Percentiles rank a stretch among this genome's conserved stretches.
These are phyloP conservation scores for Suhomyces sp. DNA, from an alignment of 805 yeast species.

Conservation along the genomic window DNA sequence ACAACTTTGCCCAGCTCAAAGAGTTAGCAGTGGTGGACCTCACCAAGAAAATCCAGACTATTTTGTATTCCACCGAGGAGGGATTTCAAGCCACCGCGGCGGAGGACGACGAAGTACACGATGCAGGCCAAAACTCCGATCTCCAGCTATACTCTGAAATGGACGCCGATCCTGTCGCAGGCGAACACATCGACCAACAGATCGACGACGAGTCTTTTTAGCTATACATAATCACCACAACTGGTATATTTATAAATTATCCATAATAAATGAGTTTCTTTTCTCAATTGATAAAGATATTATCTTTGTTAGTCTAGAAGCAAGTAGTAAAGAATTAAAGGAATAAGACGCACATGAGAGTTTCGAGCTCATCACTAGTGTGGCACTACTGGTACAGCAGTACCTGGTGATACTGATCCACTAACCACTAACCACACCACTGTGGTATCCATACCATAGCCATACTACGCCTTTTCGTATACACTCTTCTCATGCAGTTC, in stretches of 20 bases:
- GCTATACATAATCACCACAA: not conserved
- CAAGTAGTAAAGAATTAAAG: no score
- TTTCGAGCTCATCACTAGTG: not conserved
- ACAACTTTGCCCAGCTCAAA: conserved; percentile 41
- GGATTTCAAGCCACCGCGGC: conserved; percentile 66
- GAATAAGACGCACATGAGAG: no score
- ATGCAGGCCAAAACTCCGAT: not conserved
- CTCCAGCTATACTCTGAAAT: not conserved
- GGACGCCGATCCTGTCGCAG: not conserved
- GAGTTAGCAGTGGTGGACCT: conserved; percentile 26
- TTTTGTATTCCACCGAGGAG: conserved; percentile 77
- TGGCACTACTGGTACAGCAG: not conserved
- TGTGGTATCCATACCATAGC: no score
- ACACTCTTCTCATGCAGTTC: not conserved
- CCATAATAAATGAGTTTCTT: no score
- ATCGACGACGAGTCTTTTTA: conserved; percentile 21
- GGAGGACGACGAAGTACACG: conserved; percentile 14
- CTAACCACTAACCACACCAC: no score
- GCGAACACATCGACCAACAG: conserved; percentile 1
- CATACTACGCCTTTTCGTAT: no score
- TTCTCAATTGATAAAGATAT: no score
- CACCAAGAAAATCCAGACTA: conserved; percentile 61
- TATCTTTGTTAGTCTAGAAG: no score
- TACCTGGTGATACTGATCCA: no score
- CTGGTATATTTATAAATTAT: not conserved